phyloP scores from a whole-genome alignment of 2,329 filamentous ascomycete species.

The Macroventuria anomochaeta region DNA sequence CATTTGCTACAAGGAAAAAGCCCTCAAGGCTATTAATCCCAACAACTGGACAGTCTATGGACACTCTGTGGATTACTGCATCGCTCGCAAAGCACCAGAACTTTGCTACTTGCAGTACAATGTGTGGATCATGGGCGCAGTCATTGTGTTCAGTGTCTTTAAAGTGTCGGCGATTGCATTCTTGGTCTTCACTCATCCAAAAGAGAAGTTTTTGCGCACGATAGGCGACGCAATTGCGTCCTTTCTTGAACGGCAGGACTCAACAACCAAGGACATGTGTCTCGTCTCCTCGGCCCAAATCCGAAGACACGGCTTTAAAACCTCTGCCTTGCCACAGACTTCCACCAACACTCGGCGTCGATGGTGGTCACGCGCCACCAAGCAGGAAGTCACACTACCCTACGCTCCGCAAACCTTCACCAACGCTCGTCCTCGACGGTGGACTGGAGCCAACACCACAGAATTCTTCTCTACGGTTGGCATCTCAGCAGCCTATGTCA shows the following conservation, averaged over 20 bases:
- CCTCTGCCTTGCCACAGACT: not conserved
- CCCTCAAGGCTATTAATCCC: not conserved
- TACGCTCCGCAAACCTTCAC: conserved; percentile 16
- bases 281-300: conserved; percentile 22
- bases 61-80: conserved; percentile 20
- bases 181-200: conserved; percentile 17
- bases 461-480: conserved; percentile 22
- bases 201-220: conserved; percentile 20
- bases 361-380: conserved; percentile 3
- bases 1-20: not conserved
- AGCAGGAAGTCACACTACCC: not conserved
- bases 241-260: conserved; percentile 32
- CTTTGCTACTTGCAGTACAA: conserved; percentile 27
- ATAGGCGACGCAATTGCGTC: conserved; percentile 39
- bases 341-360: conserved; percentile 9
- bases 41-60: conserved; percentile 25
- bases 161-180: conserved; percentile 23
- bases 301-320: conserved; percentile 14
- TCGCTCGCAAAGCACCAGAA: conserved; percentile 17
- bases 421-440: conserved; percentile 17
- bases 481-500: conserved; percentile 14
- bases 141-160: conserved; percentile 23
- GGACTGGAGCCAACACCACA: conserved; percentile 17
- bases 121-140: conserved; percentile 21
- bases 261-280: conserved; percentile 26